Conservation (phyloP, 306 rosid genomes). For the Biancaea sappan region DNA sequence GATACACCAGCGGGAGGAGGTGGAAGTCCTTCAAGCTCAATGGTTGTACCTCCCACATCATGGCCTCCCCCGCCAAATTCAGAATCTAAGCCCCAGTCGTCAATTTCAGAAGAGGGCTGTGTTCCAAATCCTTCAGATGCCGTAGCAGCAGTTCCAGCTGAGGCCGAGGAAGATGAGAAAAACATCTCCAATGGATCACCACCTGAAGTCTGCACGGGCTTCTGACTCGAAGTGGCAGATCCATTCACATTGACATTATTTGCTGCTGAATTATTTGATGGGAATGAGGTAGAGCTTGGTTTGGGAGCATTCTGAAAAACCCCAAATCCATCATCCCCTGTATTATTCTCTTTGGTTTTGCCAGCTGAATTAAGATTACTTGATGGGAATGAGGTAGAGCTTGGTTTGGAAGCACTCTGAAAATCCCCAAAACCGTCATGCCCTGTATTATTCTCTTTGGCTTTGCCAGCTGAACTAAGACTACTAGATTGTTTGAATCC, state of each 20-base stretch:
- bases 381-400: constrained; percentile 45
- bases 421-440: constrained; percentile 78
- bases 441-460: constrained; percentile 27
- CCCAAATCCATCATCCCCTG: constrained; percentile 64
- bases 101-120: constrained; percentile 52
- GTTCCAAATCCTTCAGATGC: constrained; percentile 43
- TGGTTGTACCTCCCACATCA: constrained; percentile 71
- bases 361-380: constrained; percentile 60
- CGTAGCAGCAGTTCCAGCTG: constrained; percentile 39
- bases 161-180: constrained; percentile 55
- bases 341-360: constrained; percentile 37
- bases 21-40: constrained; percentile 95
- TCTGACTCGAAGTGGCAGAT: constrained; percentile 42
- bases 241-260: constrained; percentile 47
- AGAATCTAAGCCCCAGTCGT: constrained; percentile 81
- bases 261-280: constrained; percentile 36
- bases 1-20: constrained; percentile 91
- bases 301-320: constrained; percentile 74
- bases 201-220: constrained; percentile 49
- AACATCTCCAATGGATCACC: constrained; percentile 83
- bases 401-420: constrained; percentile 70
- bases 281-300: constrained; percentile 50
- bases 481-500: constrained; percentile 62
- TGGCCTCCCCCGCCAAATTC: constrained; percentile 68
- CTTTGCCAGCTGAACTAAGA: constrained; percentile 59